Percentiles rank a stretch among this genome's conserved stretches.
Conservation (phyloP, 228 moss, liverwort and hornwort species). For the Sphagnum magellanicum region DNA sequence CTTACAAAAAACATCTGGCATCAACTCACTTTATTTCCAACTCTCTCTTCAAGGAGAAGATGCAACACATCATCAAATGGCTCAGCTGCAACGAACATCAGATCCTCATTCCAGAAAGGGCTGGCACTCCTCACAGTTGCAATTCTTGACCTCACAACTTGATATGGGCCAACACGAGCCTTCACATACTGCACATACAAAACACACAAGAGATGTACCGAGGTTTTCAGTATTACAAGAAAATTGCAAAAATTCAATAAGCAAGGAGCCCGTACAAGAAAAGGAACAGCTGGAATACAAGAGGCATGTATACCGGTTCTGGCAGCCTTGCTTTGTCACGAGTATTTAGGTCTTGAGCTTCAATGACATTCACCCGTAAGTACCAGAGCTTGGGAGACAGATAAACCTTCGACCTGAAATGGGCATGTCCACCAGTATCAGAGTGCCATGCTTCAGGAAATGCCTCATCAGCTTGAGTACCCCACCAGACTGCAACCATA, state of each 20-base stretch:
- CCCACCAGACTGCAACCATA: conserved; percentile 82
- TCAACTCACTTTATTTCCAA: conserved; percentile 26
- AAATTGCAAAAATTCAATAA: too few species aligned
- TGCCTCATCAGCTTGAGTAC: conserved; percentile 75
- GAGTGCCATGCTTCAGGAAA: conserved; percentile 93
- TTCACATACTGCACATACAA: conserved; percentile 33
- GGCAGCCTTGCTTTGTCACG: conserved; percentile 45
- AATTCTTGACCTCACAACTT: conserved; percentile 44
- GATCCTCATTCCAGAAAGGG: conserved; percentile 78
- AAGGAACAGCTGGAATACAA: too few species aligned
- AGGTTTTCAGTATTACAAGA: background rate
- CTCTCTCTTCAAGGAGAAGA: conserved; percentile 59
- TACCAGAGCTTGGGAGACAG: conserved; percentile 82
- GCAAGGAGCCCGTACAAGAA: too few species aligned
- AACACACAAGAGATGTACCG: background rate
- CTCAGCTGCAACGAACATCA: conserved; percentile 81
- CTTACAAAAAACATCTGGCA: background rate
- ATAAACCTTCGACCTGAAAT: conserved; percentile 68
- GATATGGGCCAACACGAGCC: conserved; percentile 60
- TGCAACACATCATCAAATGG: conserved; percentile 77
- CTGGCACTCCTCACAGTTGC: conserved; percentile 38
- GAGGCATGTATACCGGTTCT: conserved; percentile 37
- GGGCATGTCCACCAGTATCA: conserved; percentile 61
- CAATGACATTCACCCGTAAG: conserved; percentile 65
- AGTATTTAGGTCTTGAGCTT: conserved; percentile 70